A percentile compares a stretch with the other conserved stretches of the same genome.
Evolutionary conservation across 257 asterid species (phyloP).

Genomic region (Primulina eburnea): DNA sequence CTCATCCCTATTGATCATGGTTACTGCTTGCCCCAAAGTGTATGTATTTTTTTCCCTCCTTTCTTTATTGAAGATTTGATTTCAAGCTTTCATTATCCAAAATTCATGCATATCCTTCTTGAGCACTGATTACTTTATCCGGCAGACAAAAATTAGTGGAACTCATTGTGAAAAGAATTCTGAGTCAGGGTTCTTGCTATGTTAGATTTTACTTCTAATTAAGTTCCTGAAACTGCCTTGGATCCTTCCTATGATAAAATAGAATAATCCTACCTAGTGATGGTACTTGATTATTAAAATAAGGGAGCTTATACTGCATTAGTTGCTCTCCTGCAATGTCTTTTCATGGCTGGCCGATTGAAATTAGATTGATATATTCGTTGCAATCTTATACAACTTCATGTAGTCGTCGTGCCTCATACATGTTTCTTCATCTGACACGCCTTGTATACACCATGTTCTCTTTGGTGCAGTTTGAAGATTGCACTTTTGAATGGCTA

Average conservation of each 20-base stretch:
- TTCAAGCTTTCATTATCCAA: slow-evolving; percentile 1
- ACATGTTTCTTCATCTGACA: neutral
- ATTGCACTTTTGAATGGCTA: slow-evolving; percentile 82
- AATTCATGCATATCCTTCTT: slow-evolving; percentile 2
- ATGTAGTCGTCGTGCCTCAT: slow-evolving; percentile 11
- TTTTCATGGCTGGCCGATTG: too few species aligned
- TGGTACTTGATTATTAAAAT: too few species aligned
- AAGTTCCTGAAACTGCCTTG: neutral
- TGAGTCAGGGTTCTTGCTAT: neutral
- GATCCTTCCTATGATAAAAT: too few species aligned
- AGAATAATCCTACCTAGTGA: too few species aligned
- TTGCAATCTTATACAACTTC: neutral
- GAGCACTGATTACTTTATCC: neutral
- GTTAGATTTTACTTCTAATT: neutral
- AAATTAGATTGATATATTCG: too few species aligned
- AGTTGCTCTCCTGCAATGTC: too few species aligned
- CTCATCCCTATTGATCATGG: slow-evolving; percentile 81
- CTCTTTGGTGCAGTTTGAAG: slow-evolving; percentile 52
- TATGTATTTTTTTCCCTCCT: slow-evolving; percentile 31
- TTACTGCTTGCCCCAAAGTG: slow-evolving; percentile 76
- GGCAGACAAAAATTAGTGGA: neutral
- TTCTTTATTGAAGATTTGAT: neutral
- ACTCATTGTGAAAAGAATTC: neutral
- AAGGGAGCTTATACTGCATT: too few species aligned
- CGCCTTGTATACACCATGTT: neutral